These are phyloP conservation scores for Pichia pseudocactophila DNA, from an alignment of 805 yeast species.

Conservation along the genomic window DNA sequence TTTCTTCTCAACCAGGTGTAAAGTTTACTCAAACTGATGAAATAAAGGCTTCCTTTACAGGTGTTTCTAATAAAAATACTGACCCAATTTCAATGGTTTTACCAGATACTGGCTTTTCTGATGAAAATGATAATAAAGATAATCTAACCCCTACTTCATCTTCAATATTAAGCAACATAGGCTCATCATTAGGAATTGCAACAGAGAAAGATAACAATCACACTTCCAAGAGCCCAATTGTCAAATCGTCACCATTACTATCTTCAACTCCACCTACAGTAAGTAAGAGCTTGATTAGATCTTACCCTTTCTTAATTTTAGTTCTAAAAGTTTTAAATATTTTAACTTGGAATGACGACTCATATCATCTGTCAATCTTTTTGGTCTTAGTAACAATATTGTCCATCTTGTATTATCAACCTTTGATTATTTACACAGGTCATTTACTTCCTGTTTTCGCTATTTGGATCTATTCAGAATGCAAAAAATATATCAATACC, in stretches of 20 bases:
- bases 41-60: conserved; percentile 33
- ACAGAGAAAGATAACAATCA: neutral
- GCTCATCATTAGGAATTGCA: conserved; percentile 3
- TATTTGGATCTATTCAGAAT: conserved; percentile 49
- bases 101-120: conserved; percentile 4
- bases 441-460: conserved; percentile 62
- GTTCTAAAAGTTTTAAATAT: conserved; percentile 62
- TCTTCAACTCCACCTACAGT: conserved; percentile 88
- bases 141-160: neutral
- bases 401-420: conserved; percentile 67
- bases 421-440: conserved; percentile 71
- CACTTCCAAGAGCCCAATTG: conserved; percentile 11
- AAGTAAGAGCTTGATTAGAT: conserved; percentile 68
- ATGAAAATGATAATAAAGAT: neutral
- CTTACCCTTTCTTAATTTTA: conserved; percentile 78
- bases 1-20: conserved; percentile 19
- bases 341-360: conserved; percentile 87
- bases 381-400: conserved; percentile 44
- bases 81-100: conserved; percentile 10
- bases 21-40: conserved; percentile 26
- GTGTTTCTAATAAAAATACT: conserved; percentile 22
- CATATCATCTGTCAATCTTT: conserved; percentile 51
- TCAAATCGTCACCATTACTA: conserved; percentile 70
- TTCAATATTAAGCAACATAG: conserved; percentile 4
- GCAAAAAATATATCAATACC: conserved; percentile 47